These are phyloP conservation scores for Setaria italica DNA, from an alignment of 202 grass and related monocot genomes.

Conservation along the genomic window DNA sequence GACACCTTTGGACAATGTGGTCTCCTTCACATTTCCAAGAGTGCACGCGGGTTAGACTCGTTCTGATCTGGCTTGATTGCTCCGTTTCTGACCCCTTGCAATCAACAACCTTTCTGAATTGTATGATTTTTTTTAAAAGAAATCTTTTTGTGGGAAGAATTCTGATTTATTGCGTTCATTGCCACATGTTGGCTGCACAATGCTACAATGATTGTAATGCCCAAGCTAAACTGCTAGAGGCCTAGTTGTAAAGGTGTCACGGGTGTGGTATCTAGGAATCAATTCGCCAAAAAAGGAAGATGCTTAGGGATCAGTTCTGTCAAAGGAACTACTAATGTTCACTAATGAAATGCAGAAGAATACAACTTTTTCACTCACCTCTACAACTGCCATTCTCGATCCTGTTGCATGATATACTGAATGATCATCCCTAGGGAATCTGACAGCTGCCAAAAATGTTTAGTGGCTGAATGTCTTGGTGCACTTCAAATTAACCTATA, in stretches of 20 bases:
- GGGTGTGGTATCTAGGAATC: constrained; percentile 27
- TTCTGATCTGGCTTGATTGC: not conserved
- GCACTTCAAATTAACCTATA: not conserved
- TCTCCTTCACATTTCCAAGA: constrained; percentile 25
- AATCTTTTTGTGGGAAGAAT: not conserved
- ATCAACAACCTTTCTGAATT: not conserved
- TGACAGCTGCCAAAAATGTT: constrained; percentile 8
- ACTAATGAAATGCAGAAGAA: constrained; percentile 16
- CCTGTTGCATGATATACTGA: not conserved
- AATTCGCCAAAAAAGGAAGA: not conserved
- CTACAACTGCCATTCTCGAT: not conserved
- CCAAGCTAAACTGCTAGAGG: not conserved
- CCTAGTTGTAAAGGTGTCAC: constrained; percentile 14
- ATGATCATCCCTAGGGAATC: constrained; percentile 28
- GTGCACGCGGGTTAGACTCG: not conserved
- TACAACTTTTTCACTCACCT: constrained; percentile 36
- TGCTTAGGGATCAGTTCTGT: constrained; percentile 3
- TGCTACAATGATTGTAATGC: constrained; percentile 7
- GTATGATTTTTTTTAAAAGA: not conserved
- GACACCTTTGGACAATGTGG: not conserved
- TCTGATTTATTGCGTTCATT: not conserved
- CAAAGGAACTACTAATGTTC: not conserved
- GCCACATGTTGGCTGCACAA: constrained; percentile 8
- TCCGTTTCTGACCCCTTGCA: not conserved
- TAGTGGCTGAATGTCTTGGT: not conserved